phyloP scores from a whole-genome alignment of 345 rosid genomes.

The Camelina laxa region DNA sequence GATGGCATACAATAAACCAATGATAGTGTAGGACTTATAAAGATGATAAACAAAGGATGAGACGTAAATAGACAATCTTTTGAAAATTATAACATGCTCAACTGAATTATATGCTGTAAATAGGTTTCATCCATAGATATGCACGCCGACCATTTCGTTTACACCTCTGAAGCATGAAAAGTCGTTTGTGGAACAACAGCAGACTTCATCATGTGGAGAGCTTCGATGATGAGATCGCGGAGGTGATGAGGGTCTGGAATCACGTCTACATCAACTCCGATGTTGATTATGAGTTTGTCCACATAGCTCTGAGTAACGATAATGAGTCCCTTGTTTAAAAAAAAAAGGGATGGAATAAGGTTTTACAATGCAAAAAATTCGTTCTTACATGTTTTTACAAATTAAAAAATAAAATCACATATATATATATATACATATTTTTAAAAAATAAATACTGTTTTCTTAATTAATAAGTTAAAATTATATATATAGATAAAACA shows the following conservation, averaged over 20 bases:
- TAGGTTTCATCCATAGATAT: too few relatives aligned
- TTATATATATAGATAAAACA: too few relatives aligned
- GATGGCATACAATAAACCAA: too few relatives aligned
- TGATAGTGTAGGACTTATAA: too few relatives aligned
- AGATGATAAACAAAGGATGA: background rate
- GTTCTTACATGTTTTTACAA: too few relatives aligned
- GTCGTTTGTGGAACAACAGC: constrained; percentile 15
- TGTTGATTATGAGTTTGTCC: constrained; percentile 58
- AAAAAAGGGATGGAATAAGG: background rate
- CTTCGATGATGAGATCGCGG: constrained; percentile 57
- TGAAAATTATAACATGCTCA: too few relatives aligned
- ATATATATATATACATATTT: too few relatives aligned
- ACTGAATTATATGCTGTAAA: background rate
- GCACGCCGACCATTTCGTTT: background rate
- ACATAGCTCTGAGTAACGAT: constrained; percentile 65
- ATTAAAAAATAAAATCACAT: too few relatives aligned
- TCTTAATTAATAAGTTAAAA: too few relatives aligned
- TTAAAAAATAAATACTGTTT: too few relatives aligned
- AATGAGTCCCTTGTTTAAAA: constrained; percentile 56
- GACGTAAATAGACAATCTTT: background rate
- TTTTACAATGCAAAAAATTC: background rate
- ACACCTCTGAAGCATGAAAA: background rate
- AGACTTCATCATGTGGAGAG: constrained; percentile 54
- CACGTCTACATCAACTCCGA: constrained; percentile 63
- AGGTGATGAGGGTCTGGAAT: constrained; percentile 70